A percentile compares a stretch with the other conserved stretches of the same genome.
Evolutionary conservation across 257 asterid genomes (phyloP).

Genomic region (Prunella vulgaris): DNA sequence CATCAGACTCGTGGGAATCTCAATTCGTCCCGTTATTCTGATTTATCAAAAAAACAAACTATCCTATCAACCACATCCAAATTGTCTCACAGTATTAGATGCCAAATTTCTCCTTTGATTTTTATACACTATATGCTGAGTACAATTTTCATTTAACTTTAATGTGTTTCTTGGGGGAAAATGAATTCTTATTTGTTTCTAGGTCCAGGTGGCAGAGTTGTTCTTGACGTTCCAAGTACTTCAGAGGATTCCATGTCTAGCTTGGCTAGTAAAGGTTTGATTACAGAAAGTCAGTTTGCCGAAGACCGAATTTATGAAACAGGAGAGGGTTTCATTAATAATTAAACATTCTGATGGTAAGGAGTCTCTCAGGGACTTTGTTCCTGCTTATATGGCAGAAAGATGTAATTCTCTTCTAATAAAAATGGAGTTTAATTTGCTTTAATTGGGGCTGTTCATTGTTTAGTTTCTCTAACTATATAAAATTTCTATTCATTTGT

Average conservation of each 20-base stretch:
- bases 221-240: constrained; percentile 50
- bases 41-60: constrained; percentile 36
- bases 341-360: too few relatives aligned
- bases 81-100: constrained; percentile 39
- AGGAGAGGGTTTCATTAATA: too few relatives aligned
- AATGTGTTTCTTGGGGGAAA: not conserved
- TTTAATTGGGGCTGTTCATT: too few relatives aligned
- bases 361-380: constrained; percentile 35
- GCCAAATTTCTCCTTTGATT: constrained; percentile 8
- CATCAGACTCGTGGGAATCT: constrained; percentile 20
- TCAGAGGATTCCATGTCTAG: constrained; percentile 27
- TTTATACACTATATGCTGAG: not conserved
- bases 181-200: not conserved
- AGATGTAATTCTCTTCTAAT: not conserved
- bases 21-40: constrained; percentile 31
- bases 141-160: not conserved
- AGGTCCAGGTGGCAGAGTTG: constrained; percentile 51
- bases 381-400: constrained; percentile 17
- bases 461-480: too few relatives aligned
- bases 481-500: too few relatives aligned
- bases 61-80: constrained; percentile 33
- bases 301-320: too few relatives aligned
- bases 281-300: too few relatives aligned
- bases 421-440: too few relatives aligned
- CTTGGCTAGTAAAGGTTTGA: too few relatives aligned